Conservation (phyloP, 257 asterid genomes). For the Solanum sparsipilum region DNA sequence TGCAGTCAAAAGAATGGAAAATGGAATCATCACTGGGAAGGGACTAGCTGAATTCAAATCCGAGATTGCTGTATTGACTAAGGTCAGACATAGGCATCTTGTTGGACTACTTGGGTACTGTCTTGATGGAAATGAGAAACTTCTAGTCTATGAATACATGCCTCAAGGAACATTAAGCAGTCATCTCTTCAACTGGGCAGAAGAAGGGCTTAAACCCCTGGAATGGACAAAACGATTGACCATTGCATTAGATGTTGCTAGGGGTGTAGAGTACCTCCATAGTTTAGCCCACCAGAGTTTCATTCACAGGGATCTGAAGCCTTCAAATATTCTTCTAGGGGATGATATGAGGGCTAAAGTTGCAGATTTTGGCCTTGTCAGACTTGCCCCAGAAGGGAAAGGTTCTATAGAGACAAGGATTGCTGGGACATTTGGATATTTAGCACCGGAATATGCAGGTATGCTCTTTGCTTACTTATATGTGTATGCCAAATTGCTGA, state of each 20-base stretch:
- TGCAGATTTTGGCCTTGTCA: conserved; percentile 89
- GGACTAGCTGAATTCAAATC: conserved; percentile 77
- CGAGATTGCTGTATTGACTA: conserved; percentile 84
- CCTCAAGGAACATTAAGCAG: conserved; percentile 87
- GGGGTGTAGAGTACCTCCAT: conserved; percentile 91
- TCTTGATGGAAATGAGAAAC: conserved; percentile 83
- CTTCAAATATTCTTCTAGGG: conserved; percentile 86
- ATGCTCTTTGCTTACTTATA: neutral
- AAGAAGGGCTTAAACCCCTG: conserved; percentile 63
- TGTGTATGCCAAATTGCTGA: neutral
- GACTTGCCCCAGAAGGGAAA: conserved; percentile 93
- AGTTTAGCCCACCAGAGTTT: conserved; percentile 93
- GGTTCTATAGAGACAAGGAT: conserved; percentile 77
- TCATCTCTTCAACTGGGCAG: conserved; percentile 68
- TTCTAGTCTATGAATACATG: conserved; percentile 84
- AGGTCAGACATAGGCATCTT: conserved; percentile 83
- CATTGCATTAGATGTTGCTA: conserved; percentile 75
- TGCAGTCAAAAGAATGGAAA: conserved; percentile 93
- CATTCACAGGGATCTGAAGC: conserved; percentile 83
- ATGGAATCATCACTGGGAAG: conserved; percentile 68
- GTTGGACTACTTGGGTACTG: conserved; percentile 93
- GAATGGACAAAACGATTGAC: conserved; percentile 79
- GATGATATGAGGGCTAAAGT: conserved; percentile 97
- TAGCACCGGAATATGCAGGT: conserved; percentile 99
- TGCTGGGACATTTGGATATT: conserved; percentile 91